phyloP scores from a whole-genome alignment of 768 basidiomycete genomes.

The Tephrocybe rancida region DNA sequence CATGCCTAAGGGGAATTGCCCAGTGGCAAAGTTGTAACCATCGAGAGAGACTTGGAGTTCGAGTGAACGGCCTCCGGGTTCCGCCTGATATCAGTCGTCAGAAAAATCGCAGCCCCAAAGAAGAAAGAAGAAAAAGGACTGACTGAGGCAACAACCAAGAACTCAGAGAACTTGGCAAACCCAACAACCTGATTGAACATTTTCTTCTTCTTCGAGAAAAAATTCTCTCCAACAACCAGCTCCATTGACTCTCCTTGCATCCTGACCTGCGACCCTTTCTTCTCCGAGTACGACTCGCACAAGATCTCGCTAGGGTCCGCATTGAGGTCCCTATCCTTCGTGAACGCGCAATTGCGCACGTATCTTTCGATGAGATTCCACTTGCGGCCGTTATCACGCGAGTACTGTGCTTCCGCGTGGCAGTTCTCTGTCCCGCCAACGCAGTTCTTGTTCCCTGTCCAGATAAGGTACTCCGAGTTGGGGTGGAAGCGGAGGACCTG shows the following conservation, averaged over 20 bases:
- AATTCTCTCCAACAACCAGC: conserved; percentile 76
- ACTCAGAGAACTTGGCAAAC: conserved; percentile 97
- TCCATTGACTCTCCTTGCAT: conserved; percentile 73
- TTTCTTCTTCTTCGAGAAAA: conserved; percentile 69
- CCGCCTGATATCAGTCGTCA: conserved; percentile 40
- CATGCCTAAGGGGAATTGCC: conserved; percentile 90
- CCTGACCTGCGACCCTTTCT: conserved; percentile 74
- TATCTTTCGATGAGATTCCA: conserved; percentile 86
- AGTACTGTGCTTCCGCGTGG: conserved; percentile 74
- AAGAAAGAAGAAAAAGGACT: conserved; percentile 22
- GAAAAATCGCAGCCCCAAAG: not conserved
- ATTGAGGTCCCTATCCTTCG: conserved; percentile 73
- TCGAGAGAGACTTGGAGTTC: conserved; percentile 93
- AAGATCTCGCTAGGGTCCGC: conserved; percentile 88
- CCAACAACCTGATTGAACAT: conserved; percentile 90
- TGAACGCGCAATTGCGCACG: conserved; percentile 92
- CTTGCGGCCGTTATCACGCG: conserved; percentile 71
- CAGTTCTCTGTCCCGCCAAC: conserved; percentile 49
- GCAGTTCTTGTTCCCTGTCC: conserved; percentile 82
- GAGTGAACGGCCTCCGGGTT: conserved; percentile 57
- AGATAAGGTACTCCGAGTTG: conserved; percentile 81
- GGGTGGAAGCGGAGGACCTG: conserved; percentile 89
- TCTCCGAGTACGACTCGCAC: conserved; percentile 86
- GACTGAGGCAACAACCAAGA: conserved; percentile 93
- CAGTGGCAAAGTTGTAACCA: conserved; percentile 81